These are phyloP conservation scores for Aspergillus indologenus DNA, from an alignment of 495 filamentous ascomycete species.

Conservation along the genomic window DNA sequence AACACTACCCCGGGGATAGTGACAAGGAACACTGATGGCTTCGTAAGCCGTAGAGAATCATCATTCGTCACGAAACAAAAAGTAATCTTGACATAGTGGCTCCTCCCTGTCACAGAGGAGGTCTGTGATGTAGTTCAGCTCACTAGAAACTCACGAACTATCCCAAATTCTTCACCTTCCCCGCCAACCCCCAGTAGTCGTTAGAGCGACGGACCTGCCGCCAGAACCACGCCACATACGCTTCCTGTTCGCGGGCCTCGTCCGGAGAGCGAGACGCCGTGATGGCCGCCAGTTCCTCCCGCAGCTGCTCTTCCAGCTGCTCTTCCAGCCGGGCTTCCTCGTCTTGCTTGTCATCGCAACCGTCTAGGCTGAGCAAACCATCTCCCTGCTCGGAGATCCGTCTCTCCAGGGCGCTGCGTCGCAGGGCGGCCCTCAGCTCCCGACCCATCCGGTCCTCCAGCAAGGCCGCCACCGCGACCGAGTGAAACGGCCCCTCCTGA, in stretches of 20 bases:
- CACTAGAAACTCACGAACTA: no score
- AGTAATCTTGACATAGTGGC: no score
- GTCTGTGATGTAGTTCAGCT: no score
- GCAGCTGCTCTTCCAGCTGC: not conserved
- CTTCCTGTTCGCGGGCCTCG: not conserved
- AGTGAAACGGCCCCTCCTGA: conserved; percentile 50
- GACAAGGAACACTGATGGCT: no score
- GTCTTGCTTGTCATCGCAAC: no score
- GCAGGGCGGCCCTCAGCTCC: not conserved
- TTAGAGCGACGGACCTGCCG: not conserved
- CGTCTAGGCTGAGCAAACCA: not conserved
- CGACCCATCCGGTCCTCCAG: conserved; percentile 13
- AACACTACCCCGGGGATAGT: no score
- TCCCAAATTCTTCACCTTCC: not conserved
- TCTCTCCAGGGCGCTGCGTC: not conserved
- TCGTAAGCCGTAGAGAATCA: no score
- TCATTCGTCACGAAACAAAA: no score
- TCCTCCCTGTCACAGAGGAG: no score
- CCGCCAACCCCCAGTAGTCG: not conserved
- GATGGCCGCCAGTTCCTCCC: not conserved
- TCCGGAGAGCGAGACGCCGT: not conserved
- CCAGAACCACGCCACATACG: not conserved
- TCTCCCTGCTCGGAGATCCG: not conserved
- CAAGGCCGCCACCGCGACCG: conserved; percentile 10
- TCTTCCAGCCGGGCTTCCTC: no score